Conservation (phyloP, 2,329 filamentous ascomycete species). For the Arthroderma sp. region DNA sequence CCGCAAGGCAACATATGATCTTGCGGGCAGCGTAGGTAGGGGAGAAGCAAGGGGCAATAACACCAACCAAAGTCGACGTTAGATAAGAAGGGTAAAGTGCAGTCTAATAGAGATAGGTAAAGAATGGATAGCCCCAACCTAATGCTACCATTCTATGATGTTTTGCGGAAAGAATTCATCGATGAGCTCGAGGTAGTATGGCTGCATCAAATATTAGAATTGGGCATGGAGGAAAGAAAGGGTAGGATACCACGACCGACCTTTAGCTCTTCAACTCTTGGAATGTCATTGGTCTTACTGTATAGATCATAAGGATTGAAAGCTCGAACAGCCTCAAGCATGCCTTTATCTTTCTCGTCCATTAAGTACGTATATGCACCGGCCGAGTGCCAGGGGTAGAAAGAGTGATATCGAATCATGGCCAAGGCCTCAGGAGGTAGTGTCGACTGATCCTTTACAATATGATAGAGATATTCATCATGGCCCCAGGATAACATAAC, state of each 20-base stretch:
- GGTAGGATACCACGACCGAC: conserved; percentile 22
- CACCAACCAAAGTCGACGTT: too few species aligned
- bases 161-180: conserved; percentile 14
- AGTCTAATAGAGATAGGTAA: too few species aligned
- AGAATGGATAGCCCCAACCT: too few species aligned
- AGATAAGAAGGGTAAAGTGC: too few species aligned
- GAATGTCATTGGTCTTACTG: conserved; percentile 76
- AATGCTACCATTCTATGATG: conserved; percentile 9
- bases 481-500: conserved; percentile 76
- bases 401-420: conserved; percentile 87
- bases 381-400: conserved; percentile 81
- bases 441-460: conserved; percentile 68
- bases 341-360: conserved; percentile 64
- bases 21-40: too few species aligned
- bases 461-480: conserved; percentile 50
- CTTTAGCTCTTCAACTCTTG: conserved; percentile 64
- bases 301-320: conserved; percentile 91
- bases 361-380: conserved; percentile 71
- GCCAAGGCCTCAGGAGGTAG: conserved; percentile 71
- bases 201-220: conserved; percentile 27
- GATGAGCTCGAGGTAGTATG: conserved; percentile 62
- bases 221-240: not conserved
- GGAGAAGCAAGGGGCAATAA: too few species aligned
- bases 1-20: too few species aligned
- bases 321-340: conserved; percentile 67